Base-by-base conservation (phyloP, 805 yeast species). In the Teunomyces pallodes region DNA sequence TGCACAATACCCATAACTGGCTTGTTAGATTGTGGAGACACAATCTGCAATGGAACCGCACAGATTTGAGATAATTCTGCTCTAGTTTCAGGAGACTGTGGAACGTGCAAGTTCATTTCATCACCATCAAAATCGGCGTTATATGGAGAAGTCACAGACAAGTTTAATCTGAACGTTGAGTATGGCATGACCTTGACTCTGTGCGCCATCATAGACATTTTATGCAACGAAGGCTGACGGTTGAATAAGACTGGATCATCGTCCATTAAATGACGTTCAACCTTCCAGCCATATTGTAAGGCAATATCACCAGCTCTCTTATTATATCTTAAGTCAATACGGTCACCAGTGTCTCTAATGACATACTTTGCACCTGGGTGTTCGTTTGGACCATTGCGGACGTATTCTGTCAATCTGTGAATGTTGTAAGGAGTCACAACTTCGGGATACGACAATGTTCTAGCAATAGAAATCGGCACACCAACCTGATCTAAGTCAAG, bases 71-170 rank as follows among this genome's bases (percentile, higher is more conserved):
- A 86, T 55, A 94, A 76, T 70, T 94, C 99, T 1, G 99, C 97
- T 65, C 98, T 82, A 0, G 99, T 91, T 69, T 94, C 99, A 55
- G 91, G 96, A 7, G 97, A 87, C 68, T 94, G 99, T 3, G 99
- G 99, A 57, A 92, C 99, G 64, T 94, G 99, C 74, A 94, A 86
- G 72, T 94, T 94, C 99, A 94, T 94, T 74, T 94, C 99, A 72
- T 94, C 99, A 79, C 99, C 99, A 76, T 94, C 99, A 77, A 94
- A 94, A 86, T 94, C 99, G 41, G 99, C 99, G 74, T 94, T 94
- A 71, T 94, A 94, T n/a, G 99, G 99, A 14, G 98, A 90, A 0
- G 99, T 94, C 41, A 94, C 99, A 24, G 98, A 94, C 66, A 94
- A 76, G 65, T 94, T 94, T 74, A 94, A 78, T 74, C 99, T 82